A percentile compares a stretch with the other conserved stretches of the same genome.
Evolutionary conservation across 2,329 filamentous ascomycete species (phyloP).

Genomic region (Cercospora sojina): DNA sequence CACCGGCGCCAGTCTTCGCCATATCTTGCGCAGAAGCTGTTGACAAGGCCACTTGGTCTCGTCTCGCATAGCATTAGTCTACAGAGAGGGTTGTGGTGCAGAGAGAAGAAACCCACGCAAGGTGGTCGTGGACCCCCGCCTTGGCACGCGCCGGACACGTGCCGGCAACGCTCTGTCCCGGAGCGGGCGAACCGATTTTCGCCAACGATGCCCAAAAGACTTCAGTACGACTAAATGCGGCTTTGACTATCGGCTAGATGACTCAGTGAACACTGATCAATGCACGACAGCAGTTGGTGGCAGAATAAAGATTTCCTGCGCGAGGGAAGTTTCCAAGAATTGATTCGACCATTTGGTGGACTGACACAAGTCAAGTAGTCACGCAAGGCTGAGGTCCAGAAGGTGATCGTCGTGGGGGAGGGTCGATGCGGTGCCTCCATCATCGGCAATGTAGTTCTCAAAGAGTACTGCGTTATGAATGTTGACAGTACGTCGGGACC

Average conservation of each 20-base stretch:
- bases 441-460: background rate
- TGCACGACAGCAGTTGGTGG: background rate
- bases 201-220: constrained; percentile 33
- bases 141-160: constrained; percentile 17
- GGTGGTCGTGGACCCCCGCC: background rate
- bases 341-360: background rate
- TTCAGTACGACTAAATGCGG: background rate
- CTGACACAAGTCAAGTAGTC: background rate
- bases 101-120: background rate
- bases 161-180: constrained; percentile 49
- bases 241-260: background rate
- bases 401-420: background rate
- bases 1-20: background rate
- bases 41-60: background rate
- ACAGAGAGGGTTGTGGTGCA: background rate
- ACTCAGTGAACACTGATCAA: background rate
- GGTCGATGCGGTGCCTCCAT: background rate
- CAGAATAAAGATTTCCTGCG: background rate
- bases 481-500: background rate
- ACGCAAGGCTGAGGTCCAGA: background rate
- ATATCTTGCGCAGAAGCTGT: background rate
- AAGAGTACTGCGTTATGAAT: background rate
- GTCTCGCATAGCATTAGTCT: background rate
- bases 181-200: constrained; percentile 51
- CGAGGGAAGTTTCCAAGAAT: background rate